These are phyloP conservation scores for Colletotrichum sp. DNA, from an alignment of 2,329 filamentous ascomycete genomes.

Conservation along the genomic window DNA sequence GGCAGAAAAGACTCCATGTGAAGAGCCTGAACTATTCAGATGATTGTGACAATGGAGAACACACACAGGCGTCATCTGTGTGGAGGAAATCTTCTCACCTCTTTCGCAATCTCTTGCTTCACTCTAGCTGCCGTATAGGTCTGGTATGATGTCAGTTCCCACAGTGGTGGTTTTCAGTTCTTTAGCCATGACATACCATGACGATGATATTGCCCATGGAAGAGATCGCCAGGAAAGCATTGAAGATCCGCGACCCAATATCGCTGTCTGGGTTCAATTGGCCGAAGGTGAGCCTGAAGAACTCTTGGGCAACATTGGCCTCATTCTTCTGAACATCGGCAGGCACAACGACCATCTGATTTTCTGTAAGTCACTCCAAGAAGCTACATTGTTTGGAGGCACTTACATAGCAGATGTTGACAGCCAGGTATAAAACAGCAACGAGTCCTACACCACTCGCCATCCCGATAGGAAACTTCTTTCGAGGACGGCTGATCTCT, in stretches of 20 bases:
- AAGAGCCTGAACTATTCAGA: neutral
- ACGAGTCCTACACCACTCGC: slow-evolving; percentile 32
- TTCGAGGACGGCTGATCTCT: slow-evolving; percentile 33
- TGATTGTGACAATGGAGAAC: too few species aligned
- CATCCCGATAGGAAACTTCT: slow-evolving; percentile 36
- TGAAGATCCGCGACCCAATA: slow-evolving; percentile 41
- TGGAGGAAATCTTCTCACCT: slow-evolving; percentile 25
- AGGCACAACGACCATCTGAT: slow-evolving; percentile 45
- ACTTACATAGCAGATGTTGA: slow-evolving; percentile 41
- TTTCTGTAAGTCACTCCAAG: slow-evolving; percentile 29
- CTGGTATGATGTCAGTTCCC: neutral
- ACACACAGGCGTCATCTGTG: neutral
- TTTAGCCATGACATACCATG: slow-evolving; percentile 33
- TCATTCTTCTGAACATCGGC: slow-evolving; percentile 22
- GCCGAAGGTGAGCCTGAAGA: slow-evolving; percentile 38
- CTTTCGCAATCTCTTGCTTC: slow-evolving; percentile 66
- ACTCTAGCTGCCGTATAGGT: slow-evolving; percentile 61
- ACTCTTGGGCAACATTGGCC: slow-evolving; percentile 32
- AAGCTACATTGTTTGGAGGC: neutral
- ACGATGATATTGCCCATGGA: slow-evolving; percentile 62
- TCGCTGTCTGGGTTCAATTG: slow-evolving; percentile 28
- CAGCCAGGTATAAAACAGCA: slow-evolving; percentile 36
- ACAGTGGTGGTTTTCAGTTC: neutral
- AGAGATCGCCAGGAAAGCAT: slow-evolving; percentile 57
- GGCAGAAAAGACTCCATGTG: neutral